Evolutionary conservation across 257 asterid genomes (phyloP), one percentile per base, ranked within the genome.

Genomic region (Lithospermum erythrorhizon): DNA sequence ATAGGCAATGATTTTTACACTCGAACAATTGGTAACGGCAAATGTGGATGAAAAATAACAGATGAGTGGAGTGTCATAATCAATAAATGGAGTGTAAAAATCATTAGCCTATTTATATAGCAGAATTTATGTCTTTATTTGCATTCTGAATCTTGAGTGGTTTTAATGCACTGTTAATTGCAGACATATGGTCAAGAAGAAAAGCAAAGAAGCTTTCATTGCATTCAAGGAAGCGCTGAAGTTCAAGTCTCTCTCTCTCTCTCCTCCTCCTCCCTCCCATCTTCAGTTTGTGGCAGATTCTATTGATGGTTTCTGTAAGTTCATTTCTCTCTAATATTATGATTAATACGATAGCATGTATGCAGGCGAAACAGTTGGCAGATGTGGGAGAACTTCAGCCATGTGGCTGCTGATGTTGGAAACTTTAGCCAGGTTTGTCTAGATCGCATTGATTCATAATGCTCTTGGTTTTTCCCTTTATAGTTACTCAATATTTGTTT

Each of bases 221-320:
- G 98, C 98, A n/a, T 88, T 91, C 62, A 88, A 81, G 85, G 97
- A 91, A 73, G 98, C 98, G 14, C 70, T 91, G 57, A 91, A 91
- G 72, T 76, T 81, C 78, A 91, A 91, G 75, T 71, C 41, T 54
- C 49, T 63, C 53, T 47, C 51, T 19, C 59, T 59, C 64, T 21
- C 15, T 15, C 52, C 35, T 22, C 15, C 61, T 4, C 15, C 16
- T 10, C 9, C 48, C 29, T 35, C 21, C 18, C 57, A 41, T 14
- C 49, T 41, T 41, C 49, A 41, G 49, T 13, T 41, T 41, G 4
- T 41, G 16, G 11, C 17, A 0, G 14, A 8, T 11, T 41, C 49
- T 41, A 41, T 41, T 41, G 45, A 13, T 41, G 16, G 5, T 14
- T 41, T 14, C 49, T 41, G 17, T 41, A 11, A 27, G 49, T 35